Conservation (phyloP, 2,329 filamentous ascomycete genomes). For the Diaporthe humulicola region DNA sequence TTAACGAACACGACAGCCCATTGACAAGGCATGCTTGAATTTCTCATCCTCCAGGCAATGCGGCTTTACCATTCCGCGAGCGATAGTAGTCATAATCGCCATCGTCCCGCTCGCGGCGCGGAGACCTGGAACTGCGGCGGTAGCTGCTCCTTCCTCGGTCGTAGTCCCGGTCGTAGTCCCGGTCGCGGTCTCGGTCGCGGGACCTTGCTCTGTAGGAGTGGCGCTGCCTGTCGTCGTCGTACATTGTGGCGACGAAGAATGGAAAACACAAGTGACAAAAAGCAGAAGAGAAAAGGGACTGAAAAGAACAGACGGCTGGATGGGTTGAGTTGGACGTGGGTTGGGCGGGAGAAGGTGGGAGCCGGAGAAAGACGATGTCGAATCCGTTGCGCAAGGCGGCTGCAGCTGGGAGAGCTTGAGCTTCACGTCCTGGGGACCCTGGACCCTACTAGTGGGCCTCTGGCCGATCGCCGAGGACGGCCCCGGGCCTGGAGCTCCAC, state of each 20-base stretch:
- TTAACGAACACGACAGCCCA: conserved; percentile 30
- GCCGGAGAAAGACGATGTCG: neutral
- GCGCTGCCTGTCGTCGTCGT: conserved; percentile 56
- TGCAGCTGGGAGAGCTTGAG: neutral
- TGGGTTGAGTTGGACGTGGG: neutral
- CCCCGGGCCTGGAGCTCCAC: conserved; percentile 10
- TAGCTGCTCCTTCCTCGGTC: conserved; percentile 41
- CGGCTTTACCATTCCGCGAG: conserved; percentile 60
- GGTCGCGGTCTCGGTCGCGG: conserved; percentile 46
- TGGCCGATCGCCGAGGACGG: conserved; percentile 14
- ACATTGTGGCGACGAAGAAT: conserved; percentile 53
- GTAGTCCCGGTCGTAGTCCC: conserved; percentile 45
- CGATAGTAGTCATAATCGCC: conserved; percentile 56
- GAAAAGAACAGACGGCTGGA: neutral
- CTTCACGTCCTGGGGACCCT: neutral
- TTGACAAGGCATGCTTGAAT: conserved; percentile 13
- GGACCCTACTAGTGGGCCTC: neutral
- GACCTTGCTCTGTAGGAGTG: conserved; percentile 48
- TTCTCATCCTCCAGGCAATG: conserved; percentile 35
- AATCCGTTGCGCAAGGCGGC: neutral
- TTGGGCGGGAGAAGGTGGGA: neutral
- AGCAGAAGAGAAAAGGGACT: neutral
- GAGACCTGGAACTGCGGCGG: conserved; percentile 40
- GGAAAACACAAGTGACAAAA: conserved; percentile 27
- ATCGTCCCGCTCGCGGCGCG: conserved; percentile 42